Percentiles rank a stretch among this genome's conserved stretches.
These are phyloP conservation scores for Luzula sylvatica DNA, from an alignment of 176 grass and related monocot species.

Conservation along the genomic window DNA sequence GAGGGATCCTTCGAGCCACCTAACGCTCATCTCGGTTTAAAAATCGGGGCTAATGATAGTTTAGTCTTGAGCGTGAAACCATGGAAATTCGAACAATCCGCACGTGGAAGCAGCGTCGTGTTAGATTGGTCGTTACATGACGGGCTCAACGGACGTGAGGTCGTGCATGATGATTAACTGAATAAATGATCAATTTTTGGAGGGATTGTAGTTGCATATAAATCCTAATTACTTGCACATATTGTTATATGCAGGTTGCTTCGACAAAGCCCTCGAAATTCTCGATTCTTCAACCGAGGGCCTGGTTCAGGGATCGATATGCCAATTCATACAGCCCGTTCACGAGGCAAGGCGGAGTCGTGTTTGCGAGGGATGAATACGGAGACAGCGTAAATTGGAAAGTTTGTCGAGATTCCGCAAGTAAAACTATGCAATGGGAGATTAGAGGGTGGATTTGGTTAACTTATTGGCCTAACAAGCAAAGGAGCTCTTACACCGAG, in stretches of 20 bases:
- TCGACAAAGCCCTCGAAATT: slow-evolving; percentile 69
- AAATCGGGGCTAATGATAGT: slow-evolving; percentile 31
- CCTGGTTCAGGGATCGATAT: slow-evolving; percentile 75
- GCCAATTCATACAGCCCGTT: slow-evolving; percentile 51
- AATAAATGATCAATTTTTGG: too few species aligned
- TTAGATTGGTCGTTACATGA: slow-evolving; percentile 85
- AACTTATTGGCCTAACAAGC: slow-evolving; percentile 94
- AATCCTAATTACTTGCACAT: too few species aligned
- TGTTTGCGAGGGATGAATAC: slow-evolving; percentile 83
- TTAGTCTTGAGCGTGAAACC: slow-evolving; percentile 69
- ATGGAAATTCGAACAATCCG: slow-evolving; percentile 91
- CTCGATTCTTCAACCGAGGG: slow-evolving; percentile 53
- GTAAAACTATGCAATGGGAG: slow-evolving; percentile 70
- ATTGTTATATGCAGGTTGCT: background rate
- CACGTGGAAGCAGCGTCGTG: slow-evolving; percentile 39
- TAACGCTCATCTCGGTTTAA: slow-evolving; percentile 49
- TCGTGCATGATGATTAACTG: slow-evolving; percentile 3
- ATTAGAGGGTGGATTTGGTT: slow-evolving; percentile 68
- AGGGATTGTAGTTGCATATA: too few species aligned
- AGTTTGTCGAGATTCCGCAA: slow-evolving; percentile 30
- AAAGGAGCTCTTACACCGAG: slow-evolving; percentile 62
- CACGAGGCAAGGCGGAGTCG: slow-evolving; percentile 63
- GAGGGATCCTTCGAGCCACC: slow-evolving; percentile 74
- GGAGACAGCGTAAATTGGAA: slow-evolving; percentile 87
- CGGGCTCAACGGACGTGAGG: slow-evolving; percentile 57